Evolutionary conservation across 192 early-diverging fungal species (phyloP).

Genomic region (Chytriomyces hyalinus): DNA sequence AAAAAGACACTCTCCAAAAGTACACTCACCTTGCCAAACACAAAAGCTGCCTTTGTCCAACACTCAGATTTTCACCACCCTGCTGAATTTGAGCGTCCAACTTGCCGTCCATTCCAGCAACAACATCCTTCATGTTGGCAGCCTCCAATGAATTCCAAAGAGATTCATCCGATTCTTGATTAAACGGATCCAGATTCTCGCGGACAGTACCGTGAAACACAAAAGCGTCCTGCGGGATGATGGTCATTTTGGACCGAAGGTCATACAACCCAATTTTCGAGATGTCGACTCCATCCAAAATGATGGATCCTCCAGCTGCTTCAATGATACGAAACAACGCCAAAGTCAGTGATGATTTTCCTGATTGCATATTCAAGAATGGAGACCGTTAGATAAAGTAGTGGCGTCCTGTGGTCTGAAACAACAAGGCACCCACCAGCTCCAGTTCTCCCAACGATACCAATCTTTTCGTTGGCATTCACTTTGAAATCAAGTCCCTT

Average conservation of each 20-base stretch:
- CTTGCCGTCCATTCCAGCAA: conserved; percentile 66
- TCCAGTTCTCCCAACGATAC: conserved; percentile 62
- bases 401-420: background rate
- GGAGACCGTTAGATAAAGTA: background rate
- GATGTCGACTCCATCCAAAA: conserved; percentile 78
- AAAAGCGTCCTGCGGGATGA: conserved; percentile 77
- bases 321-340: conserved; percentile 84
- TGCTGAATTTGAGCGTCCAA: conserved; percentile 67
- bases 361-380: conserved; percentile 27
- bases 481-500: conserved; percentile 51
- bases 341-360: conserved; percentile 79
- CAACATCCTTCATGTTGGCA: conserved; percentile 68
- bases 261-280: conserved; percentile 70
- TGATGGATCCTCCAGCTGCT: conserved; percentile 66
- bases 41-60: conserved; percentile 84
- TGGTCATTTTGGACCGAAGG: conserved; percentile 74
- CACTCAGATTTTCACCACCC: conserved; percentile 66
- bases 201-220: conserved; percentile 71
- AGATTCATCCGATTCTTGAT: conserved; percentile 42
- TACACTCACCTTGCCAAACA: conserved; percentile 67
- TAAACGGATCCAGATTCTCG: conserved; percentile 63
- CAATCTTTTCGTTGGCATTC: conserved; percentile 54
- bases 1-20: conserved; percentile 1
- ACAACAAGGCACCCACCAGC: conserved; percentile 43
- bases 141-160: conserved; percentile 60